Base-by-base conservation (phyloP, 2,329 filamentous ascomycete genomes). In the Colletotrichum destructivum region DNA sequence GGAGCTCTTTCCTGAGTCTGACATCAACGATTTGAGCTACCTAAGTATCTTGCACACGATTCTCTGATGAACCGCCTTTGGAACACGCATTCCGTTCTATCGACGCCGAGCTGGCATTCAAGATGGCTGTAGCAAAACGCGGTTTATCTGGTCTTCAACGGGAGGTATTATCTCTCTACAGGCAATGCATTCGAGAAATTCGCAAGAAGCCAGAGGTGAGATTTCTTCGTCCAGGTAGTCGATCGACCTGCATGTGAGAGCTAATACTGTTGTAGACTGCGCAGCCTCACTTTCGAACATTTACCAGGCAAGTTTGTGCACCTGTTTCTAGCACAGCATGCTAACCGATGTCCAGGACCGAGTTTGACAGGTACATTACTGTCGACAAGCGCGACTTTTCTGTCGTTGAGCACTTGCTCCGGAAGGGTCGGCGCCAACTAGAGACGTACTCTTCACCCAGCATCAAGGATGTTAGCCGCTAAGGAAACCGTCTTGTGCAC, bases 141-240 rank as follows among this genome's bases (percentile, higher is more conserved):
- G 73, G 90, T 76, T 85, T 95, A 35, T 97, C 95, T 9, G 96
- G 96, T 46, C 86, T 98, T n/a, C 96, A 98, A 80, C 92, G 90
- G 77, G 94, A 98, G 78, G 96, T 98, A 4, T 82, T 98, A 62
- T 87, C 91, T 44, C 89, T 99, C 16, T 99, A 98, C 81, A 91
- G 96, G 70, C 89, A 91, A 79, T 98, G 96, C 78, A 85, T 99
- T 35, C 90, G 95, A 71, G 94, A 93, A 78, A 91, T 92, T 71
- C 90, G 92, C 72, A 92, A 91, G 78, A 98, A 99, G 81, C 94
- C 95, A 61, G 80, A 83, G 77, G 94, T 96, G 81, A 73, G 77
- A 60, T 23, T 15, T 23, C 46, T 38, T 42, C 15, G 13, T 8
- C 13, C 6, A 4, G 13, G 18, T 40, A 15, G 49, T 38, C 35